Percentiles rank a stretch among this genome's conserved stretches.
Conservation (phyloP, 305 asterid genomes). For the Ajuga reptans region DNA sequence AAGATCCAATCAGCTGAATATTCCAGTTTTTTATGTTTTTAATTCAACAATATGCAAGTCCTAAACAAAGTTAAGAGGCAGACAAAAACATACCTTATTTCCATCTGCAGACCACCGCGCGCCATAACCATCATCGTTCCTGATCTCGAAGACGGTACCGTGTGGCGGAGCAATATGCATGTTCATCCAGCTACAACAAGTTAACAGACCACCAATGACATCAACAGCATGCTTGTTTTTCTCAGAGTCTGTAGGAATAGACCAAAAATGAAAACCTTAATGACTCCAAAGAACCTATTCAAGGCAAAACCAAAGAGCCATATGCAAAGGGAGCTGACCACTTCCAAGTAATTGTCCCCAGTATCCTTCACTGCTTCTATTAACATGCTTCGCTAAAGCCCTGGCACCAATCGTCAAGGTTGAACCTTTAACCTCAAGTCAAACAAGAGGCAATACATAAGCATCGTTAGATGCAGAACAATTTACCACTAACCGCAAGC, state of each 20-base stretch:
- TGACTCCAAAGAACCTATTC: no score
- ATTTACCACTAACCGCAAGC: constrained; percentile 8
- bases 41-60: no score
- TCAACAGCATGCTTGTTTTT: constrained; percentile 51
- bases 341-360: constrained; percentile 66
- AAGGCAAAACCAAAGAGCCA: background rate
- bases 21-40: no score
- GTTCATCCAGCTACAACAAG: constrained; percentile 56
- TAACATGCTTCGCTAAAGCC: constrained; percentile 67
- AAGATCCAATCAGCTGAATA: no score
- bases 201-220: constrained; percentile 37
- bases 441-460: constrained; percentile 20
- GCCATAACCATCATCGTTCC: constrained; percentile 58
- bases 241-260: constrained; percentile 38
- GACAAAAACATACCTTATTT: constrained; percentile 38
- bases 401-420: constrained; percentile 63
- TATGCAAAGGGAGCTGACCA: constrained; percentile 44
- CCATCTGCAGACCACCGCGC: constrained; percentile 84
- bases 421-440: constrained; percentile 56
- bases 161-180: constrained; percentile 57
- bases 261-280: background rate
- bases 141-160: constrained; percentile 57
- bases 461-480: constrained; percentile 9
- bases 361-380: constrained; percentile 54
- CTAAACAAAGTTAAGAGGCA: background rate